Evolutionary conservation across 2,329 filamentous ascomycete species (phyloP), one percentile per base, ranked within the genome.

Genomic region (Ascochyta viciae-villosae): DNA sequence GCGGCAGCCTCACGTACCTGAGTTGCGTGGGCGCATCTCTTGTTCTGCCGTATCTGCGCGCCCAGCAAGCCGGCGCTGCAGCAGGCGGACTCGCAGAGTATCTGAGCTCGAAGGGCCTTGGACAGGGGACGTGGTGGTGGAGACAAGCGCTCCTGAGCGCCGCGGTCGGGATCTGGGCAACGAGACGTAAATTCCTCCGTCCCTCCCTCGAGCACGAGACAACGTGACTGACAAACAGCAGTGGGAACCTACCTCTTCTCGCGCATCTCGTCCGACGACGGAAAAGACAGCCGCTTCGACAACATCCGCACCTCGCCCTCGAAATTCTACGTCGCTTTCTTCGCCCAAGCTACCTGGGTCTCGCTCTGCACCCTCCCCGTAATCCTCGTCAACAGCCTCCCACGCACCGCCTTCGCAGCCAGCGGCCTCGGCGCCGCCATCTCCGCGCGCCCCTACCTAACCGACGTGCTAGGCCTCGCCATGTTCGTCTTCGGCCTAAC

Each of bases 321-420:
- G 1, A 84, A 82, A 63, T 86, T 86, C 77, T 67, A 79, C 40
- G 81, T 73, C 40, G 83, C 82, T 5, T 86, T 85, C 74, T 76
- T 83, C 63, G 83, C 82, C 3, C 88, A 90, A 73, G 87, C 87
- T 6, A 81, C 82, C 0, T 90, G 87, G 88, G 85, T 90, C 2
- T 85, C 85, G 2, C 77, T 89, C n/a, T 87, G 85, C 70, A 78
- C 88, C 4, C 78, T 89, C 63, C 88, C 88, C 10, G 82, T 90
- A 8, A 76, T 89, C 6, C 83, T 86, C 2, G 67, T 89, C 50
- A 90, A 89, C 72, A 78, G 84, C 6, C 80, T 88, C 6, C 86
- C 87, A 0, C 77, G 82, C 1, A 75, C 78, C 3, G 76, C 81
- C 1, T 81, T 85, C 43, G 78, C 68, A 5, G 16, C 40, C 55